Percentiles rank a stretch among this genome's conserved stretches.
phyloP scores from a whole-genome alignment of 2,329 filamentous ascomycete genomes.

The Colletotrichum sansevieriae region DNA sequence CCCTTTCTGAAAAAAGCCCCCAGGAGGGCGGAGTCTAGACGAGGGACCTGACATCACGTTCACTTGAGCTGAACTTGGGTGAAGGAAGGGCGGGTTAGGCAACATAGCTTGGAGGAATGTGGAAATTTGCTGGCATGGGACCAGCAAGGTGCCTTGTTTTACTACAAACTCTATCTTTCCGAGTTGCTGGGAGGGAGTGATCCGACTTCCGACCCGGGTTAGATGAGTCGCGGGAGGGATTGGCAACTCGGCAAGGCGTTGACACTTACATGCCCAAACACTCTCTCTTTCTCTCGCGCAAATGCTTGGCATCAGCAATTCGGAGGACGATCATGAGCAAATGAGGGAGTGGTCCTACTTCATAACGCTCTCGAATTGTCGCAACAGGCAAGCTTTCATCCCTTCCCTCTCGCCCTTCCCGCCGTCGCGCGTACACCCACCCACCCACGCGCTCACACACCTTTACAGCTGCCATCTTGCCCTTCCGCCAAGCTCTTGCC shows the following conservation, averaged over 20 bases:
- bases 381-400: slow-evolving; percentile 27
- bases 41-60: slow-evolving; percentile 23
- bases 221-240: slow-evolving; percentile 32
- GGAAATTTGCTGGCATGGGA: slow-evolving; percentile 37
- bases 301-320: background rate
- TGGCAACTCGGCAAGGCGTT: slow-evolving; percentile 1
- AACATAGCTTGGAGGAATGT: slow-evolving; percentile 15
- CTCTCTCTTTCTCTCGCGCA: background rate
- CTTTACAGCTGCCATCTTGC: slow-evolving; percentile 2
- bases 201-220: slow-evolving; percentile 39
- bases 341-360: slow-evolving; percentile 27
- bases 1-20: background rate
- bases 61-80: slow-evolving; percentile 16
- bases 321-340: background rate
- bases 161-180: slow-evolving; percentile 39
- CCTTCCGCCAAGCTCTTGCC: slow-evolving; percentile 10
- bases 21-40: background rate
- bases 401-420: slow-evolving; percentile 31
- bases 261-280: slow-evolving; percentile 2
- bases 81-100: background rate
- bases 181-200: slow-evolving; percentile 33
- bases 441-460: background rate
- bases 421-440: slow-evolving; percentile 16
- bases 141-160: slow-evolving; percentile 40
- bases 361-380: background rate